Conservation (phyloP, 2,329 filamentous ascomycete species). For the Exophiala spinifera region DNA sequence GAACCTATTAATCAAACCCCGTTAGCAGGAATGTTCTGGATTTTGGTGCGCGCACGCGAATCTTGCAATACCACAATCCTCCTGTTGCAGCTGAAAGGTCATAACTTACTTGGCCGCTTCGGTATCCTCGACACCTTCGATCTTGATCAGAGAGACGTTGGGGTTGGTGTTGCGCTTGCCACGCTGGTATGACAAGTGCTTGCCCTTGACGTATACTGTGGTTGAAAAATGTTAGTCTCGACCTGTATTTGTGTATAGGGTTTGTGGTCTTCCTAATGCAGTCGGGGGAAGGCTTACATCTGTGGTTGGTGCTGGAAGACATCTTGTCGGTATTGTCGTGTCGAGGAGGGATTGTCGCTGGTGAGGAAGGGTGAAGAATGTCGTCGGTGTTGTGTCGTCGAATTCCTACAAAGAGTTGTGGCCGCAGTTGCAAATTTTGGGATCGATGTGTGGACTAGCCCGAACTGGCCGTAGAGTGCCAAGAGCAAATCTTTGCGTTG, state of each 20-base stretch:
- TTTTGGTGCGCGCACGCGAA: neutral
- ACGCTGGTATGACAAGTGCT: slow-evolving; percentile 97
- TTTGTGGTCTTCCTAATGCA: neutral
- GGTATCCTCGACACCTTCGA: slow-evolving; percentile 93
- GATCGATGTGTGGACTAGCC: neutral
- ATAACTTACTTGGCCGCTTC: slow-evolving; percentile 74
- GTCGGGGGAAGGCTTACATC: slow-evolving; percentile 59
- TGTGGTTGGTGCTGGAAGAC: slow-evolving; percentile 83
- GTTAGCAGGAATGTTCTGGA: neutral
- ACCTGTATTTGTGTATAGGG: neutral
- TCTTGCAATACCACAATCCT: neutral
- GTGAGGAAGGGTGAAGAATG: neutral
- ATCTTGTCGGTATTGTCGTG: slow-evolving; percentile 60
- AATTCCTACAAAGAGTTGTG: neutral
- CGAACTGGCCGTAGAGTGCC: neutral
- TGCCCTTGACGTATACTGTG: slow-evolving; percentile 90
- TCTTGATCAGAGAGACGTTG: slow-evolving; percentile 91
- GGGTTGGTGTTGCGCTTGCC: slow-evolving; percentile 89
- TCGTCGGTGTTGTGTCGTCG: neutral
- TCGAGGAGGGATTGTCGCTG: neutral
- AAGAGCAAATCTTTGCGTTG: neutral
- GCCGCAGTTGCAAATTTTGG: neutral
- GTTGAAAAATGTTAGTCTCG: slow-evolving; percentile 30
- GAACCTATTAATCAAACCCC: slow-evolving; percentile 55
- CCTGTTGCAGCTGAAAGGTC: neutral